A percentile compares a stretch with the other conserved stretches of the same genome.
These are phyloP conservation scores for Candida sanyaensis DNA, from an alignment of 1,139 yeast genomes.

Conservation along the genomic window DNA sequence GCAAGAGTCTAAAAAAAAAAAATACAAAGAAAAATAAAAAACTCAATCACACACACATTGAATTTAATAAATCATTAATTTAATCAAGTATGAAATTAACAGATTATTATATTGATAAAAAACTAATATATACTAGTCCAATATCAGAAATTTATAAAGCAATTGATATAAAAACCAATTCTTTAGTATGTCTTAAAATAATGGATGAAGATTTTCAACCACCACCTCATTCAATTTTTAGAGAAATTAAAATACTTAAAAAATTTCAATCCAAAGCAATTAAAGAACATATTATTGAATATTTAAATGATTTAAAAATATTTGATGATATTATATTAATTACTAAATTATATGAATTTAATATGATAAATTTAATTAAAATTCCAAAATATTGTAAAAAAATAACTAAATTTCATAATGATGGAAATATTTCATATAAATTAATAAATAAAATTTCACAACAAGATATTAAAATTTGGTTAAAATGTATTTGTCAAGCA, in stretches of 20 bases:
- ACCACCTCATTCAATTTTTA: constrained; percentile 41
- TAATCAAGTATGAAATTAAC: constrained; percentile 8
- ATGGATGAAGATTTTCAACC: constrained; percentile 39
- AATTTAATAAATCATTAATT: no score
- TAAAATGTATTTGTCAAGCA: constrained; percentile 21
- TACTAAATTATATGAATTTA: constrained; percentile 31
- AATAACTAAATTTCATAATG: constrained; percentile 10
- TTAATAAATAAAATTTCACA: constrained; percentile 9
- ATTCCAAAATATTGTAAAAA: constrained; percentile 13
- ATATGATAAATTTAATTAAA: constrained; percentile 27
- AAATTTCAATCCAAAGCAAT: constrained; percentile 20
- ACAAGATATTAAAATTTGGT: constrained; percentile 17
- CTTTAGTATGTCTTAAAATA: constrained; percentile 35
- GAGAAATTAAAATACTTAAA: constrained; percentile 33
- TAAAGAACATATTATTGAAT: constrained; percentile 20
- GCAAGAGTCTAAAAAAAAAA: no score
- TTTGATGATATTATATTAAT: constrained; percentile 39
- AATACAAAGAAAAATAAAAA: background rate
- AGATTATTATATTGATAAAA: constrained; percentile 20
- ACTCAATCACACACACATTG: no score
- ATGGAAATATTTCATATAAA: background rate
- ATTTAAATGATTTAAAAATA: constrained; percentile 23
- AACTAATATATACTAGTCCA: constrained; percentile 35
- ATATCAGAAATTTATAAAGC: constrained; percentile 37
- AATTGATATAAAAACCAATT: constrained; percentile 15